phyloP scores from a whole-genome alignment of 2,329 filamentous ascomycete species.

The Aureobasidium sp. region DNA sequence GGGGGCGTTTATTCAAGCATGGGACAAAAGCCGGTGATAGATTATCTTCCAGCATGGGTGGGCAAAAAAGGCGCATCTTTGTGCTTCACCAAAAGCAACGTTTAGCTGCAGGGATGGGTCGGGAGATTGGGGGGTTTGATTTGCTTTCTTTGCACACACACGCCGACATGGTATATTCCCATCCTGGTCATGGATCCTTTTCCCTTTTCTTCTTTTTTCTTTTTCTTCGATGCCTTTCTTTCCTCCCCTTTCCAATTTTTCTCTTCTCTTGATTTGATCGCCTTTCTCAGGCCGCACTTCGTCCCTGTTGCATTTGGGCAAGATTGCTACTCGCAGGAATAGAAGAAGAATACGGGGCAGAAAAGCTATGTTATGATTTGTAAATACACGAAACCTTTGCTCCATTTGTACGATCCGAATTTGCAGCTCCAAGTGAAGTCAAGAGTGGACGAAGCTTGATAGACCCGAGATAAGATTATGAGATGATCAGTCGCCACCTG shows the following conservation, averaged over 20 bases:
- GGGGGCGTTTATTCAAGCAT: neutral
- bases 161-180: constrained; percentile 1
- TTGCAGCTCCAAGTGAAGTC: neutral
- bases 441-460: neutral
- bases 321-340: constrained; percentile 3
- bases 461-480: neutral
- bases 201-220: neutral
- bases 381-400: constrained; percentile 6
- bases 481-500: neutral
- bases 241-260: neutral
- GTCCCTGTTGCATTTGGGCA: constrained; percentile 1
- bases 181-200: neutral
- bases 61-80: constrained; percentile 8
- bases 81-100: constrained; percentile 10
- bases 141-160: constrained; percentile 4
- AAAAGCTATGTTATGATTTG: constrained; percentile 9
- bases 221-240: neutral
- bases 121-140: neutral
- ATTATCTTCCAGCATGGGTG: constrained; percentile 11
- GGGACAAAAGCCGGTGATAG: constrained; percentile 10
- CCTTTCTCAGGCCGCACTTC: neutral
- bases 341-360: neutral
- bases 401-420: neutral
- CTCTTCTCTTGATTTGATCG: neutral
- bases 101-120: constrained; percentile 7